A percentile compares a stretch with the other conserved stretches of the same genome.
Conservation (phyloP, 116 monocot species). For the Iris pallida region DNA sequence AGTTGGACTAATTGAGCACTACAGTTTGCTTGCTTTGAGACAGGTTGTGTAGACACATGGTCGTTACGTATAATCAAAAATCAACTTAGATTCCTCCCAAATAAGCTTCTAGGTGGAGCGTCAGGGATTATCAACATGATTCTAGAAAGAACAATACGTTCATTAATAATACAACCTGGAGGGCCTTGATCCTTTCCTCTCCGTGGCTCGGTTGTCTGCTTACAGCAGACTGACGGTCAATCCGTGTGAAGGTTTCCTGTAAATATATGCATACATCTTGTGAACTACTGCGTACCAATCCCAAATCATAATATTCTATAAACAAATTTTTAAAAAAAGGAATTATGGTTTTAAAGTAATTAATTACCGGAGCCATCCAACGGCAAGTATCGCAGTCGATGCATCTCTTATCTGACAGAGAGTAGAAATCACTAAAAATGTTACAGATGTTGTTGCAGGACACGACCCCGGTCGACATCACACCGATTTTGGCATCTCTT, state of each 20-base stretch:
- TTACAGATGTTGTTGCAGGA: background rate
- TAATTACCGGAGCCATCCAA: constrained; percentile 80
- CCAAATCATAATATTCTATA: background rate
- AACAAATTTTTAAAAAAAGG: background rate
- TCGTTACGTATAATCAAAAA: too few relatives aligned
- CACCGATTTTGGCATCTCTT: background rate
- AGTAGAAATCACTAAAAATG: background rate
- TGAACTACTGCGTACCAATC: background rate
- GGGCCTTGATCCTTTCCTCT: constrained; percentile 58
- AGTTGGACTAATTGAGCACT: too few relatives aligned
- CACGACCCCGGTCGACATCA: background rate
- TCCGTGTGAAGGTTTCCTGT: constrained; percentile 52
- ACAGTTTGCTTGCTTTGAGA: too few relatives aligned
- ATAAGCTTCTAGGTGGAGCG: too few relatives aligned
- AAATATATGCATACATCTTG: background rate
- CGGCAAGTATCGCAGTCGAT: constrained; percentile 87
- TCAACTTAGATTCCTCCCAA: too few relatives aligned
- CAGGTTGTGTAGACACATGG: too few relatives aligned
- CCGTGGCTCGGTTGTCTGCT: constrained; percentile 45
- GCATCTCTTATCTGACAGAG: constrained; percentile 66
- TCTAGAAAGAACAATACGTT: too few relatives aligned
- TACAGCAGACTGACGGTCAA: constrained; percentile 58
- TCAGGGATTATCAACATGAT: too few relatives aligned
- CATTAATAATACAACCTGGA: constrained; percentile 43
- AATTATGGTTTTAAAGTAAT: background rate